These are phyloP conservation scores for Penicillium diatomitis DNA, from an alignment of 495 filamentous ascomycete species.

Conservation along the genomic window DNA sequence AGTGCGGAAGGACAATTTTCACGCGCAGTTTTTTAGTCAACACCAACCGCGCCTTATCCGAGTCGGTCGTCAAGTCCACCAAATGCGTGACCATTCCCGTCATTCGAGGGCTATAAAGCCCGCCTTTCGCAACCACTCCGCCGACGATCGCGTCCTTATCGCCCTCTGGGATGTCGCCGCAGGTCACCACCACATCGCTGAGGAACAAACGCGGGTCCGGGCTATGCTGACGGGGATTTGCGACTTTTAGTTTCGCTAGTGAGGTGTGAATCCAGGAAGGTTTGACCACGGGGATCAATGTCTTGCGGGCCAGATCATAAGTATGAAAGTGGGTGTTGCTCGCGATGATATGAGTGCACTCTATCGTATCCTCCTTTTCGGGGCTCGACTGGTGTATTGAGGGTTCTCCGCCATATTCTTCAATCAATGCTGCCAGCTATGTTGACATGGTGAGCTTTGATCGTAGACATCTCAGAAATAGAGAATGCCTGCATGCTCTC, in stretches of 20 bases:
- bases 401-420: constrained; percentile 46
- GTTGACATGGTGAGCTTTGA: not conserved
- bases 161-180: constrained; percentile 70
- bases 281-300: constrained; percentile 76
- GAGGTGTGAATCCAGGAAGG: constrained; percentile 69
- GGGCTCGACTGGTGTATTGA: constrained; percentile 34
- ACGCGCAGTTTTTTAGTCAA: constrained; percentile 52
- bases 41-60: constrained; percentile 60
- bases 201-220: constrained; percentile 89
- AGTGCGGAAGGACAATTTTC: constrained; percentile 92
- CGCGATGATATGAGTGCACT: constrained; percentile 77
- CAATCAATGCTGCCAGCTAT: constrained; percentile 30
- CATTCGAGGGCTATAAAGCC: constrained; percentile 60
- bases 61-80: constrained; percentile 69
- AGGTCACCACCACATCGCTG: constrained; percentile 67
- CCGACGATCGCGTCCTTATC: constrained; percentile 91
- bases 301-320: constrained; percentile 58
- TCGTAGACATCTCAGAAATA: too few relatives aligned
- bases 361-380: constrained; percentile 41
- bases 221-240: constrained; percentile 72
- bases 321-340: constrained; percentile 79
- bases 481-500: not conserved
- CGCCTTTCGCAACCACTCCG: constrained; percentile 82
- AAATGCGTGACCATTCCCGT: constrained; percentile 76
- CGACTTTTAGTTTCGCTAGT: constrained; percentile 56